These are phyloP conservation scores for Yarrowia deformans DNA, from an alignment of 805 yeast species.

Conservation along the genomic window DNA sequence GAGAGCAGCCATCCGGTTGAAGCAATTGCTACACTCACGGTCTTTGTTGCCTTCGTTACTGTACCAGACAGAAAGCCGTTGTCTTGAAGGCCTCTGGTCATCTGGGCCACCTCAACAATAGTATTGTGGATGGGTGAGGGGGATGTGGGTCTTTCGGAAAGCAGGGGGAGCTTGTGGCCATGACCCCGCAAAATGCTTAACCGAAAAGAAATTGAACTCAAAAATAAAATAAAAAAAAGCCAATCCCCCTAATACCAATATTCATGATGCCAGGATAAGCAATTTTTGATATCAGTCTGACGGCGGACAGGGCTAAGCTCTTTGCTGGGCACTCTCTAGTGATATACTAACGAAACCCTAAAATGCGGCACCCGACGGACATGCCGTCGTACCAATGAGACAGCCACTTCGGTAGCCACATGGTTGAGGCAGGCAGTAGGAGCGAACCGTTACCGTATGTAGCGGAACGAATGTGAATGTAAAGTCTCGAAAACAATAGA, in stretches of 20 bases:
- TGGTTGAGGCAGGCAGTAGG: constrained; percentile 4
- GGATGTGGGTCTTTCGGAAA: constrained; percentile 2
- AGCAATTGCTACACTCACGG: not conserved
- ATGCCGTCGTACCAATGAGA: constrained; percentile 15
- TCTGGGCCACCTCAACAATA: constrained; percentile 14
- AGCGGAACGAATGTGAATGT: not conserved
- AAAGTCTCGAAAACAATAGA: not conserved
- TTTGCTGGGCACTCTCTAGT: not conserved
- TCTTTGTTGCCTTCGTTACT: not conserved
- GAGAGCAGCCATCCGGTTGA: not conserved
- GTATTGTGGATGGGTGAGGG: constrained; percentile 17
- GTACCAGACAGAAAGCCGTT: not conserved
- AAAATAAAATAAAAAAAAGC: not conserved
- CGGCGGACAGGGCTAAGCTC: not conserved
- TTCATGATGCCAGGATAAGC: not conserved
- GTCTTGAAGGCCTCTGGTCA: not conserved
- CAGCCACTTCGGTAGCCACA: constrained; percentile 9
- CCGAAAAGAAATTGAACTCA: not conserved
- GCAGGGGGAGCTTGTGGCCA: constrained; percentile 6
- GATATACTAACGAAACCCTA: not conserved
- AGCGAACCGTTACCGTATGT: not conserved
- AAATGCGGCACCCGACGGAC: constrained; percentile 7
- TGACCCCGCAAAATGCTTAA: constrained; percentile 17
- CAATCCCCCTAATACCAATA: not conserved
- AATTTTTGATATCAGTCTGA: not conserved